Evolutionary conservation across 2,329 filamentous ascomycete genomes (phyloP).

Genomic region (Stagonosporopsis tanaceti): DNA sequence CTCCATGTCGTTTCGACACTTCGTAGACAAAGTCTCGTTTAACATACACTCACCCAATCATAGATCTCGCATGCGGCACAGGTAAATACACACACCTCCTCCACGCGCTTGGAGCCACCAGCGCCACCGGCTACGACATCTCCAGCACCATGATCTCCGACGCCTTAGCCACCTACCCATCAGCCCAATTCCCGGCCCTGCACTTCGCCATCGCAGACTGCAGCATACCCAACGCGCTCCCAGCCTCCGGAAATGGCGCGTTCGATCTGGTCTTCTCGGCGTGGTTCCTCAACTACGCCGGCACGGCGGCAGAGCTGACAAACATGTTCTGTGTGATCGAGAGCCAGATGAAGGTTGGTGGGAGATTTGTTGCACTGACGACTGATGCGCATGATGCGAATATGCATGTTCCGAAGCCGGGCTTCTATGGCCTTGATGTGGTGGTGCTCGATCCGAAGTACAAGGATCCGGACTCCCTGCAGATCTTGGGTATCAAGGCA

Average conservation of each 20-base stretch:
- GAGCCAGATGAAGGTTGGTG: conserved; percentile 23
- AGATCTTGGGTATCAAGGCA: conserved; percentile 34
- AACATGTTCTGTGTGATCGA: conserved; percentile 37
- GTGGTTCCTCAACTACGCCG: conserved; percentile 45
- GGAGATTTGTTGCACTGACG: conserved; percentile 36
- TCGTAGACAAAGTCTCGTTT: background rate
- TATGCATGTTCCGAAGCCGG: conserved; percentile 26
- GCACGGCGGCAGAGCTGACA: conserved; percentile 28
- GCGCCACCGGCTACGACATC: conserved; percentile 39
- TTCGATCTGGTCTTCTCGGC: conserved; percentile 43
- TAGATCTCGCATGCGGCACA: conserved; percentile 44
- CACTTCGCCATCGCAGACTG: conserved; percentile 37
- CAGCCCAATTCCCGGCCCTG: conserved; percentile 21
- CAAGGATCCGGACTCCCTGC: conserved; percentile 22
- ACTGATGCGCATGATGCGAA: conserved; percentile 32
- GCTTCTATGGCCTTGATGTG: conserved; percentile 38
- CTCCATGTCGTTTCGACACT: background rate
- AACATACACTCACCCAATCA: background rate
- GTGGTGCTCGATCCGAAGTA: conserved; percentile 32
- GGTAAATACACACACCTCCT: conserved; percentile 39
- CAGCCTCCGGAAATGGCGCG: background rate
- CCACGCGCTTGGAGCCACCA: conserved; percentile 29
- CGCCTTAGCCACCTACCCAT: conserved; percentile 30
- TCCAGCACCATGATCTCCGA: conserved; percentile 36
- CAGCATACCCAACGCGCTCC: conserved; percentile 20